Base-by-base conservation (phyloP, 345 rosid species). In the Stellera chamaejasme region DNA sequence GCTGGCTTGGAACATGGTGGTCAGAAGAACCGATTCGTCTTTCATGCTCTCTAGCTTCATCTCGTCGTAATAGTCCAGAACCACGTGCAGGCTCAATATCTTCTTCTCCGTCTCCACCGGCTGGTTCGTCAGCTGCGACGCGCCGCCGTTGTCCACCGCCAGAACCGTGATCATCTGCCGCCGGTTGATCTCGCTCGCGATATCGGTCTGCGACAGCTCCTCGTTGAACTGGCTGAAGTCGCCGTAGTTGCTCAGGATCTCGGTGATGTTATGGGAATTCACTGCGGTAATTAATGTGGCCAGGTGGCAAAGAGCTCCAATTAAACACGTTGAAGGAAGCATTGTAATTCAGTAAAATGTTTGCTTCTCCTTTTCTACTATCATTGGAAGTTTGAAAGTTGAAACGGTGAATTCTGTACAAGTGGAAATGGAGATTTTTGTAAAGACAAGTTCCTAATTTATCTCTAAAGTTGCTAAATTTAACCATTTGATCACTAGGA, bases 171-270 rank as follows among this genome's bases (percentile, higher is more conserved):
- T 5, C 45, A 16, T 9, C 50, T 36, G 52, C 15, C 13, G 6
- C 13, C 11, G 14, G 63, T 48, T 48, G 63, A 59, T 59, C 10
- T 39, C 5, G 1, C 2, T 0, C 2, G 63, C 63, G 0, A 59
- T 10, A 0, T 46, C 28, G 9, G 54, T 39, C 13, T 4, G 15
- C 13, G 2, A 32, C 28, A 59, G 25, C 0, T 12, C 0, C 32
- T 59, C 50, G 47, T 48, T 59, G 63, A 19, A 59, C 9, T 15
- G 1, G 46, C 11, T 19, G 63, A 59, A 48, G 5, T 59, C 45
- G 0, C 32, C 7, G 39, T 15, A 36, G 0, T 12, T 3, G 10
- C 32, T 23, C 36, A 59, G 63, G 46, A 59, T 36, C 13, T 49
- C 0, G 4, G 63, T 48, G 36, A 59, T 59, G 63, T 59, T 59